These are phyloP conservation scores for Phaeosphaeriaceae sp. DNA, from an alignment of 2,329 filamentous ascomycete species.

Conservation along the genomic window DNA sequence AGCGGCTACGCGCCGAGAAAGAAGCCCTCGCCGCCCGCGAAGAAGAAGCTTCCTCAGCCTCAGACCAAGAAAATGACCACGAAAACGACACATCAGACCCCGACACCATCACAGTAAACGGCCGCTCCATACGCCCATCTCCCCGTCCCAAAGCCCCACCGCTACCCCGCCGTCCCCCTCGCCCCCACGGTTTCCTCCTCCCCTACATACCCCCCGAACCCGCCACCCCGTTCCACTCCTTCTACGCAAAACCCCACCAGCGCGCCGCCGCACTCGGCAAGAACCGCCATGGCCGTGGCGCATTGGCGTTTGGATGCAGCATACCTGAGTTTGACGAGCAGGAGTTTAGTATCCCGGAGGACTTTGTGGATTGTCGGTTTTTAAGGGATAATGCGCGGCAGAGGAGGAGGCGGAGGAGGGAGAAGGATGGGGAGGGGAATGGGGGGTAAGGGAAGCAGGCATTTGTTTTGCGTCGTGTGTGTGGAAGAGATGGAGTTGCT, in stretches of 20 bases:
- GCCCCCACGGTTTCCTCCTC: conserved; percentile 41
- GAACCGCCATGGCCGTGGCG: conserved; percentile 71
- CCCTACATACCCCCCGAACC: conserved; percentile 40
- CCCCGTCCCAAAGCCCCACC: conserved; percentile 52
- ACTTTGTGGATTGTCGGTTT: conserved; percentile 59
- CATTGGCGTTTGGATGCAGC: conserved; percentile 80
- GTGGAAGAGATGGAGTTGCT: no score
- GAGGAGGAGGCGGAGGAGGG: conserved; percentile 65
- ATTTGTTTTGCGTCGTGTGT: no score
- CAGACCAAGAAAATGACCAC: conserved; percentile 45
- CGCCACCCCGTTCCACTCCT: conserved; percentile 77
- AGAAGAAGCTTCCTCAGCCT: conserved; percentile 49
- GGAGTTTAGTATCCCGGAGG: conserved; percentile 78
- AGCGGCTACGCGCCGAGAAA: conserved; percentile 76
- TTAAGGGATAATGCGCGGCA: conserved; percentile 66
- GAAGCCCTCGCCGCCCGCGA: conserved; percentile 65
- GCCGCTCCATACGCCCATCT: conserved; percentile 43
- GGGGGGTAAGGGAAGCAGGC: no score
- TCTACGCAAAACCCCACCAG: conserved; percentile 80
- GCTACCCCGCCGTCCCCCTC: conserved; percentile 39
- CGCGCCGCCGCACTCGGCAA: conserved; percentile 80
- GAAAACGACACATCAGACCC: conserved; percentile 48
- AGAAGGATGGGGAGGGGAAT: conserved; percentile 38
- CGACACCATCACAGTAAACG: conserved; percentile 26
- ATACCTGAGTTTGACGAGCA: conserved; percentile 73